These are phyloP conservation scores for Plasmopara halstedii DNA, from an alignment of 352 stramenopile genomes.

Conservation along the genomic window DNA sequence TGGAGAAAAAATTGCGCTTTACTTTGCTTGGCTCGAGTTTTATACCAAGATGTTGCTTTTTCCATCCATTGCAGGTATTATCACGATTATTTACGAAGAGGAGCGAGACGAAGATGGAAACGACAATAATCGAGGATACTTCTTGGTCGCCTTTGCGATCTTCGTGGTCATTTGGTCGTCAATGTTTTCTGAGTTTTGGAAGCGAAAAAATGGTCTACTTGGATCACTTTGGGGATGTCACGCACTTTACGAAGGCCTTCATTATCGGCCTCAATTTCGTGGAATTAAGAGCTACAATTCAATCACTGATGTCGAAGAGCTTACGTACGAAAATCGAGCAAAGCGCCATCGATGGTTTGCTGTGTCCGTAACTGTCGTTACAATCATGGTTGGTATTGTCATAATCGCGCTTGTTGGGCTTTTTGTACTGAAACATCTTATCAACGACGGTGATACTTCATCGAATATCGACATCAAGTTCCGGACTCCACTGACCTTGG, in stretches of 20 bases:
- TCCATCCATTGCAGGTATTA: slow-evolving; percentile 65
- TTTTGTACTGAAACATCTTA: slow-evolving; percentile 65
- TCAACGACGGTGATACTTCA: slow-evolving; percentile 43
- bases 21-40: slow-evolving; percentile 90
- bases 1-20: slow-evolving; percentile 86
- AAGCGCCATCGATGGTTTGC: slow-evolving; percentile 47
- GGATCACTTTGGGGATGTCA: slow-evolving; percentile 80
- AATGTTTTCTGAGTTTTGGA: slow-evolving; percentile 85
- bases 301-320: slow-evolving; percentile 50
- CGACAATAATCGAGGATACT: slow-evolving; percentile 52
- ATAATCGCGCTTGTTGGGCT: slow-evolving; percentile 58
- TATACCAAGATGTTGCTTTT: slow-evolving; percentile 91
- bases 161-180: slow-evolving; percentile 87
- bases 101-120: slow-evolving; percentile 27
- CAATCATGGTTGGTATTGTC: slow-evolving; percentile 70
- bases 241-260: slow-evolving; percentile 60
- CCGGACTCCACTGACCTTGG: slow-evolving; percentile 26
- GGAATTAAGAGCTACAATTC: slow-evolving; percentile 70
- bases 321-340: slow-evolving; percentile 56
- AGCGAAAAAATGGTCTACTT: slow-evolving; percentile 78
- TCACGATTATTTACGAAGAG: slow-evolving; percentile 63
- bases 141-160: slow-evolving; percentile 67
- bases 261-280: slow-evolving; percentile 80
- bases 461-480: slow-evolving; percentile 25
- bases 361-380: slow-evolving; percentile 54